Base-by-base conservation (phyloP, 306 rosid genomes). In the Quercus cerris region DNA sequence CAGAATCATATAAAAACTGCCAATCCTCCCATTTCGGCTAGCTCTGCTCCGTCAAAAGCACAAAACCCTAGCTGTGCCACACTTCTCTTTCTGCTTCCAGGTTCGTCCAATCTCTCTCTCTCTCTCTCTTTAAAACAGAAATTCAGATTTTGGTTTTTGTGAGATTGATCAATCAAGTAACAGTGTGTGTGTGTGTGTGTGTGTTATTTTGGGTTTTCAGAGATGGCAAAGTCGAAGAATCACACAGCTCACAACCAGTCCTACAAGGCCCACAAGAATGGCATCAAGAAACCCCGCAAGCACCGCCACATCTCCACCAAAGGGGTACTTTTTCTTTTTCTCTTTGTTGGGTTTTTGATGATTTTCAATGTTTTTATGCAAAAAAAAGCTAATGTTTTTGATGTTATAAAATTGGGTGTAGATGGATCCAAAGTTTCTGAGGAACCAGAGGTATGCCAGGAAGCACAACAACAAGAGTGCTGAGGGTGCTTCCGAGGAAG, bases 381-480 rank as follows among this genome's bases (percentile, higher is more conserved):
- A 1, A 49, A 49, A 44, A 49, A 49, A 3, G 15, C 54, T 49
- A 0, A 49, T 13, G 11, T 58, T 49, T 58, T 19, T 23, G 9
- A 33, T 38, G 52, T 64, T 20, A 3, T 1, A 13, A 64, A 52
- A 1, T 70, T 73, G 70, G 28, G 2, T 79, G 13, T 54, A 95
- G 99, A 96, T 96, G 99, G 99, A 96, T 75, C 98, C 98, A 12
- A 96, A 96, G 90, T 96, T 96, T 33, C 80, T 96, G 88, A 91
- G 99, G 94, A 96, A 96, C 90, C 99, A 96, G 85, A 93, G 99
- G 99, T 96, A 96, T 49, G 99, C 99, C 0, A 96, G 97, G 96
- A 96, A 96, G 88, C 99, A 96, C 75, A 91, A 96, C 90, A 93
- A 87, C 77, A 88, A 88, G 78, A 85, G 49, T 68, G 90, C 71